Evolutionary conservation across 2,329 filamentous ascomycete species (phyloP), one percentile per base, ranked within the genome.

Genomic region (Penicillium occitanis): DNA sequence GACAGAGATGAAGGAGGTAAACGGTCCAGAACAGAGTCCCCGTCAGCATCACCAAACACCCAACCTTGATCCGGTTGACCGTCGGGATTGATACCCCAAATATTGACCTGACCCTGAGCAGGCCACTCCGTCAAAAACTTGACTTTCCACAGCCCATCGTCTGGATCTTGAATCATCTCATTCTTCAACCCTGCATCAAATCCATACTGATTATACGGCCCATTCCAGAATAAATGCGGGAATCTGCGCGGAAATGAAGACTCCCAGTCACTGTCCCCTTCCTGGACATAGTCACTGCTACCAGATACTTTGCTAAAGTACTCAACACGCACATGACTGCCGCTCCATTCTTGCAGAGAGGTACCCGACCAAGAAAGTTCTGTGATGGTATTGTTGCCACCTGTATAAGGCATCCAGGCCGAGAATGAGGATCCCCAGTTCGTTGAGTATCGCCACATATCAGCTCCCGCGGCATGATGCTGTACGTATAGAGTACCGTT

Each of bases 31-130:
- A 90, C 79, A 2, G 80, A 81, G 72, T 90, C 87, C 30, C 79
- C 79, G 70, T 90, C 85, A 14, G 88, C 82, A 72, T 90, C 88
- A 25, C 88, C 88, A 68, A 83, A 85, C 1, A 88, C 83, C 64
- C 80, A 82, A 7, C 83, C 83, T 67, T 86, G 81, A 73, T 90
- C 88, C 0, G 88, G 87, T 69, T 85, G 77, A 22, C 87, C 86
- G 73, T 89, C 83, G 0, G 84, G 83, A 70, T 89, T 87, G 73
- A 89, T 86, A 61, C 88, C 88, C 88, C 88, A 90, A 5, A 88
- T 81, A 69, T 89, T 90, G 66, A 89, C 77, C 71, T 89, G 87
- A 65, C 87, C 83, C 58, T 83, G 77, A 2, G 84, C 83, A 5
- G 88, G 88, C 84, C 86, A 90, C 71, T 90, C 88, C 3, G 83